These are phyloP conservation scores for Penicillium angulare DNA, from an alignment of 495 filamentous ascomycete genomes.

Conservation along the genomic window DNA sequence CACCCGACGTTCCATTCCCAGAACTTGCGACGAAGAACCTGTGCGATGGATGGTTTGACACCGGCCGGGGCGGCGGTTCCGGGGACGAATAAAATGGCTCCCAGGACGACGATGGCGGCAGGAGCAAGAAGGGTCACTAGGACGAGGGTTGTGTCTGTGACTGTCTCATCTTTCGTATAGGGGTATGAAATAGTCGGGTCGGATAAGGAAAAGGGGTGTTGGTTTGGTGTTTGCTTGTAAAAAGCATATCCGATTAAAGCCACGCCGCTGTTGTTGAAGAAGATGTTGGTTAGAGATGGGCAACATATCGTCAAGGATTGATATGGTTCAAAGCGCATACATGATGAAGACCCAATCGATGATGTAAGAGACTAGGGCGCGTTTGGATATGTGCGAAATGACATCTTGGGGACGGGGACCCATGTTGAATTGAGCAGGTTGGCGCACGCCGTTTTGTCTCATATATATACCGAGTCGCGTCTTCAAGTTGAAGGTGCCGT, in stretches of 20 bases:
- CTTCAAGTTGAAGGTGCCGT: neutral
- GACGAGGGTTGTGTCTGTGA: slow-evolving; percentile 49
- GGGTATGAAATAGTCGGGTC: slow-evolving; percentile 61
- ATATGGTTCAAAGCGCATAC: slow-evolving; percentile 35
- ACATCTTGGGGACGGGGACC: neutral
- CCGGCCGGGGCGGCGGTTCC: slow-evolving; percentile 30
- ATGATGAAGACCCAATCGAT: slow-evolving; percentile 54
- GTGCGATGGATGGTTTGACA: slow-evolving; percentile 19
- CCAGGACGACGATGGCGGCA: slow-evolving; percentile 47
- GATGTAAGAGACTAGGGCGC: slow-evolving; percentile 49
- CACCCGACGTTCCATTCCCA: slow-evolving; percentile 68
- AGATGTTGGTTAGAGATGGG: neutral
- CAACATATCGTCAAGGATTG: neutral
- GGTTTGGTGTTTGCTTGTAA: slow-evolving; percentile 38
- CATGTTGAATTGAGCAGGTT: slow-evolving; percentile 11
- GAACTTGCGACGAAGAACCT: slow-evolving; percentile 41
- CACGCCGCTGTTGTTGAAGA: slow-evolving; percentile 30
- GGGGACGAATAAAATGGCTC: slow-evolving; percentile 50
- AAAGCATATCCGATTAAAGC: slow-evolving; percentile 48
- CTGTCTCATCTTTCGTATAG: slow-evolving; percentile 50
- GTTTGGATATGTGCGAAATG: slow-evolving; percentile 29
- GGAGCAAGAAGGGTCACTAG: slow-evolving; percentile 53
- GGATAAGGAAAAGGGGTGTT: slow-evolving; percentile 46
- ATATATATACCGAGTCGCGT: too few species aligned
- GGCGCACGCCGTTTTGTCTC: too few species aligned